Evolutionary conservation across 2,329 filamentous ascomycete genomes (phyloP).

Genomic region (Ascochyta lentis): DNA sequence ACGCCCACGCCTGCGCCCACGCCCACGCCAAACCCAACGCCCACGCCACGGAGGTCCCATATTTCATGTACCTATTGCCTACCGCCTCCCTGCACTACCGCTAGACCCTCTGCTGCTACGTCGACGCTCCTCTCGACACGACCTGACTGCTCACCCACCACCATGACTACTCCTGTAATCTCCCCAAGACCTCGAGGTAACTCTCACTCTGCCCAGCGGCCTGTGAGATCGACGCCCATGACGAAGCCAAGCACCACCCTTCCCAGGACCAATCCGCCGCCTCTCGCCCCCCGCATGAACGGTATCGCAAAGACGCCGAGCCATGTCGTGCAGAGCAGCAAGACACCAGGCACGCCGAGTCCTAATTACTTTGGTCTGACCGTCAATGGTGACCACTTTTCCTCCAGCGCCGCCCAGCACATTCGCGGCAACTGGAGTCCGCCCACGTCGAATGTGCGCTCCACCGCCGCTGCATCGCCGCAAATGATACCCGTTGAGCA

Average conservation of each 20-base stretch:
- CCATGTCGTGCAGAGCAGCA: constrained; percentile 32
- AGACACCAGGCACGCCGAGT: constrained; percentile 58
- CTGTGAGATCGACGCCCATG: constrained; percentile 39
- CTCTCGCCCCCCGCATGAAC: constrained; percentile 43
- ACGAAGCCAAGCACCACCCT: constrained; percentile 37
- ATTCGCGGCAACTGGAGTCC: constrained; percentile 78
- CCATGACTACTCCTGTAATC: constrained; percentile 47
- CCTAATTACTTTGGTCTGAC: constrained; percentile 88
- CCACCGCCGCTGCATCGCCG: constrained; percentile 71
- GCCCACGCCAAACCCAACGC: no score
- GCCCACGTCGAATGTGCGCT: constrained; percentile 72
- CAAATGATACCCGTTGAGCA: constrained; percentile 74
- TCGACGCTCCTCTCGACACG: constrained; percentile 8
- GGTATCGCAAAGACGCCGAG: constrained; percentile 44
- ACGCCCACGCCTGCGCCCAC: not conserved
- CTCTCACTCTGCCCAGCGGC: constrained; percentile 33
- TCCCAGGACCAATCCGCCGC: constrained; percentile 28
- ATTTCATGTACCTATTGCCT: constrained; percentile 35
- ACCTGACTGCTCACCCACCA: constrained; percentile 2
- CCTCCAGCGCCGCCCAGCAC: constrained; percentile 65
- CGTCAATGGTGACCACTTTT: constrained; percentile 66
- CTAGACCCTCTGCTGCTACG: constrained; percentile 25
- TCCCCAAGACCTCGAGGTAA: constrained; percentile 41
- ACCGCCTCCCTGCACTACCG: constrained; percentile 11
- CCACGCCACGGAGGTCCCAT: constrained; percentile 19